Percentiles rank a stretch among this genome's conserved stretches.
These are phyloP conservation scores for Saccharomycopsis malanga DNA, from an alignment of 805 yeast species.

Conservation along the genomic window DNA sequence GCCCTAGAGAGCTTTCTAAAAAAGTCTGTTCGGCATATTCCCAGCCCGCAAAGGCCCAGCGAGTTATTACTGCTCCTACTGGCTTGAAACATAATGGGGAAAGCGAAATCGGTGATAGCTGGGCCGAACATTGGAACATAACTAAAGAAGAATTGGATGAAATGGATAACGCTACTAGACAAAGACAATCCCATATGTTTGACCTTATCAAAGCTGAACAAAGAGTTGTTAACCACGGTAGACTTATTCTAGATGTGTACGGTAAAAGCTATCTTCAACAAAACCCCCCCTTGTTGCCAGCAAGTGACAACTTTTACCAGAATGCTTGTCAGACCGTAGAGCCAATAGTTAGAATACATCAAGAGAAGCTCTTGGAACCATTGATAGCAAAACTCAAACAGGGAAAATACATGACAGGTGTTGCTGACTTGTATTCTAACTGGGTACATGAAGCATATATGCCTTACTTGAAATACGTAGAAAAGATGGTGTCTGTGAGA, in stretches of 20 bases:
- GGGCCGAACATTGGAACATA: slow-evolving; percentile 63
- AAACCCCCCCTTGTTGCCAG: slow-evolving; percentile 38
- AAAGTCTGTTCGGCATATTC: slow-evolving; percentile 6
- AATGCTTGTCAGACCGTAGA: slow-evolving; percentile 52
- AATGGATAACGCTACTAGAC: slow-evolving; percentile 46
- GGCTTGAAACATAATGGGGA: slow-evolving; percentile 31
- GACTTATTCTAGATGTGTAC: slow-evolving; percentile 53
- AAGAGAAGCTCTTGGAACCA: slow-evolving; percentile 47
- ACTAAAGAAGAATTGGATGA: slow-evolving; percentile 46
- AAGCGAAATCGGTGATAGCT: slow-evolving; percentile 38
- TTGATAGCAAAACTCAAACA: slow-evolving; percentile 51
- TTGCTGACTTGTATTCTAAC: slow-evolving; percentile 53
- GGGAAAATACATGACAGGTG: slow-evolving; percentile 58
- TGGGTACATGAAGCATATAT: slow-evolving; percentile 58
- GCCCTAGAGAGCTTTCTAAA: slow-evolving; percentile 19
- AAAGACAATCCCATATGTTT: slow-evolving; percentile 66
- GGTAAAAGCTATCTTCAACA: slow-evolving; percentile 38
- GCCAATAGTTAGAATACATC: slow-evolving; percentile 50
- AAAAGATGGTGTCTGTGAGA: slow-evolving; percentile 53
- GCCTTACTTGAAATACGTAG: slow-evolving; percentile 53
- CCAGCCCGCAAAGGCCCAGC: slow-evolving; percentile 25
- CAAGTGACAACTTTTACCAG: slow-evolving; percentile 49
- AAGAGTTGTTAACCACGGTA: slow-evolving; percentile 58
- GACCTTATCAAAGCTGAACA: slow-evolving; percentile 70
- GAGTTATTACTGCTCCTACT: slow-evolving; percentile 39